Evolutionary conservation across 768 basidiomycete species (phyloP), one percentile per base, ranked within the genome.

Genomic region (Agrocybe praecox): DNA sequence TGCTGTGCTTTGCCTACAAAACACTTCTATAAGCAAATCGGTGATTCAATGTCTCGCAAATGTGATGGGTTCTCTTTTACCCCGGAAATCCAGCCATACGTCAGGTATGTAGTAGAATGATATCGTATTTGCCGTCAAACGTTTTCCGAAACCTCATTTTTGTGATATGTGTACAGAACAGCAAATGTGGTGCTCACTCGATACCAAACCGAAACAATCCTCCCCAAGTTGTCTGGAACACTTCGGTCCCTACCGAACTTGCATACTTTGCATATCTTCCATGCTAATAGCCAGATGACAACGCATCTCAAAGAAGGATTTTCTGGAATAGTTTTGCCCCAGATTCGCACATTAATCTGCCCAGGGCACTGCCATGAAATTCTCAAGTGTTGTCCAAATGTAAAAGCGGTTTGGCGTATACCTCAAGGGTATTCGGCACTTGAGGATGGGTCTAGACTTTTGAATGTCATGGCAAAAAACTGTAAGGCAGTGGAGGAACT

Each of bases 251-350:
- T 74, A 21, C 67, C 68, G 6, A 72, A 72, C 42, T 57, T 72
- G 2, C 69, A 69, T 49, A 72, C 69, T 3, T 53, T 72, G 7
- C 70, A 72, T 51, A 61, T 74, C 29, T 48, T 71, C 14, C 70
- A 72, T 52, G 67, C 70, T 17, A 64, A 66, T 2, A 63, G n/a
- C n/a, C n/a, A 62, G 36, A 73, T 73, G 71, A 67, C 67, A 6
- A 67, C 66, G 9, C 60, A 58, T 14, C 49, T 71, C 15, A 66
- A 67, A 36, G 54, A 59, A 1, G 64, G 55, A 10, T 72, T 73
- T 42, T 49, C 64, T 22, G 56, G 45, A 18, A 46, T 62, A 18
- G 47, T 48, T 4, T 51, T 70, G 10, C 68, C 72, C 11, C 53
- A 43, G 15, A 60, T 73, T 22, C 70, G 66, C 18, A 67, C 58